A percentile compares a stretch with the other conserved stretches of the same genome.
phyloP scores from a whole-genome alignment of 306 rosid genomes.

The Castanea mollissima region DNA sequence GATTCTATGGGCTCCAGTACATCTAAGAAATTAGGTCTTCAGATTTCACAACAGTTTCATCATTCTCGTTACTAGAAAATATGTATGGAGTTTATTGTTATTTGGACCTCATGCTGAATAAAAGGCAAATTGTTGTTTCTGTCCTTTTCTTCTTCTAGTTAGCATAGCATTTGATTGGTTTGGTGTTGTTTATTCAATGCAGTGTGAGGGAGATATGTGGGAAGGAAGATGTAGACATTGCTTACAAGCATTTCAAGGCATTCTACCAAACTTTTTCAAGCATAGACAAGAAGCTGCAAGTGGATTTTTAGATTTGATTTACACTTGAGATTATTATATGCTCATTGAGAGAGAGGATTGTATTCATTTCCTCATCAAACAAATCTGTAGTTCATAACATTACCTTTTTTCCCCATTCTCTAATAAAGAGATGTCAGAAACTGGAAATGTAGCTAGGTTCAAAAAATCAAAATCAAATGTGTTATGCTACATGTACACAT shows the following conservation, averaged over 20 bases:
- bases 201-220: slow-evolving; percentile 94
- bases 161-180: neutral
- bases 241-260: slow-evolving; percentile 89
- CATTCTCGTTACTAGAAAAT: neutral
- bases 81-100: neutral
- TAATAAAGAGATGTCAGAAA: neutral
- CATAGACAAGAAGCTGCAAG: slow-evolving; percentile 65
- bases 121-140: slow-evolving; percentile 6
- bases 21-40: neutral
- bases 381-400: neutral
- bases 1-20: neutral
- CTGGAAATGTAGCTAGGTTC: neutral
- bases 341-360: neutral
- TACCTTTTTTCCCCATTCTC: neutral
- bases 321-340: neutral
- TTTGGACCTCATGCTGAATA: neutral
- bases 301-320: slow-evolving; percentile 50
- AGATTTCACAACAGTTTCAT: neutral
- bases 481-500: neutral
- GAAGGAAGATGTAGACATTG: slow-evolving; percentile 84
- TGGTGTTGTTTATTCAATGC: slow-evolving; percentile 25
- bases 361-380: neutral
- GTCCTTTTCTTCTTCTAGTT: slow-evolving; percentile 17
- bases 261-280: slow-evolving; percentile 74
- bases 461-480: neutral